A percentile compares a stretch with the other conserved stretches of the same genome.
Evolutionary conservation across 2,329 filamentous ascomycete genomes (phyloP).

Genomic region (Bisporella sp.): DNA sequence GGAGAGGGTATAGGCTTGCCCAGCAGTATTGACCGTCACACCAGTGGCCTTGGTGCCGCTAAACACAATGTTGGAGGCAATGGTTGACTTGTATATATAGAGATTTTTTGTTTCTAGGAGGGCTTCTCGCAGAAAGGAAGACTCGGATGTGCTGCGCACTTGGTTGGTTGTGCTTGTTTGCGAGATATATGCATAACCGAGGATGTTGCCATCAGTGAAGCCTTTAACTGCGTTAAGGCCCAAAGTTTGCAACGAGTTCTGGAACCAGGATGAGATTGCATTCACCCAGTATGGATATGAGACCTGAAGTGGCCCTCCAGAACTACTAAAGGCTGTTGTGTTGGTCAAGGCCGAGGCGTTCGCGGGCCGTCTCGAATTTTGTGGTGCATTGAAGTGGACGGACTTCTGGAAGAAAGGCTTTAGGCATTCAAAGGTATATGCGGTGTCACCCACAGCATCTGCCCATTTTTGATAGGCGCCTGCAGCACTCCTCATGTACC

Average conservation of each 20-base stretch:
- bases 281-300: slow-evolving; percentile 32
- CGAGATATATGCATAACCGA: slow-evolving; percentile 6
- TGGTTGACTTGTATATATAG: neutral
- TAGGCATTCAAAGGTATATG: slow-evolving; percentile 39
- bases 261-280: slow-evolving; percentile 7
- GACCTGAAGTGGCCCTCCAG: slow-evolving; percentile 33
- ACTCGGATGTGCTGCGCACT: slow-evolving; percentile 10
- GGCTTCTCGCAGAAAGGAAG: neutral
- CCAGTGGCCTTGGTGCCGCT: slow-evolving; percentile 31
- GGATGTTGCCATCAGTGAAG: slow-evolving; percentile 16
- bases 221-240: slow-evolving; percentile 9
- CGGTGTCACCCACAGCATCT: slow-evolving; percentile 30
- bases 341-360: slow-evolving; percentile 10
- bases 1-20: slow-evolving; percentile 10
- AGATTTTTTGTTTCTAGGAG: slow-evolving; percentile 1
- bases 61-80: neutral
- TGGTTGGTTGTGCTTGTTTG: slow-evolving; percentile 9
- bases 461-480: slow-evolving; percentile 37
- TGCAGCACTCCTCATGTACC: slow-evolving; percentile 30
- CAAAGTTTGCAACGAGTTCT: slow-evolving; percentile 8
- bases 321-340: slow-evolving; percentile 23
- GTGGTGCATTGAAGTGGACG: slow-evolving; percentile 28
- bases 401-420: slow-evolving; percentile 37
- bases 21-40: slow-evolving; percentile 27
- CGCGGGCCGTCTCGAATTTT: slow-evolving; percentile 3